Percentiles rank a stretch among this genome's conserved stretches.
Conservation (phyloP, 495 filamentous ascomycete genomes). For the Penicillium bialowiezense region DNA sequence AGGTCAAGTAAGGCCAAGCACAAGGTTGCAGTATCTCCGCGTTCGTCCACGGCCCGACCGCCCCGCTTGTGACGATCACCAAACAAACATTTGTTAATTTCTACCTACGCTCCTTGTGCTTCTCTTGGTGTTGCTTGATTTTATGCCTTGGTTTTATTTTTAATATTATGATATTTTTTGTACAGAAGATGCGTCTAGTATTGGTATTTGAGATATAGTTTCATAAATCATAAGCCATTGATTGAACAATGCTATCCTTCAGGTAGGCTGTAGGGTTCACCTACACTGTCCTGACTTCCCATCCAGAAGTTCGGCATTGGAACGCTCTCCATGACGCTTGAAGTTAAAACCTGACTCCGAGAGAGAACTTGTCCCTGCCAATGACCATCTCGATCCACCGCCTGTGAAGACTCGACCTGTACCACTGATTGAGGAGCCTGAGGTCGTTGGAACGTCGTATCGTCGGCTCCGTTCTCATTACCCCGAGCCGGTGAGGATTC, state of each 20-base stretch:
- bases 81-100: neutral
- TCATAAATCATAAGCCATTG: constrained; percentile 18
- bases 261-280: constrained; percentile 38
- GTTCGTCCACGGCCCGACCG: constrained; percentile 28
- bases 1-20: constrained; percentile 9
- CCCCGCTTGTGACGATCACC: constrained; percentile 21
- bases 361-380: constrained; percentile 25
- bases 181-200: too few species aligned
- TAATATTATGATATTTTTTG: too few species aligned
- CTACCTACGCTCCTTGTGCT: neutral
- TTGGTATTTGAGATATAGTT: neutral
- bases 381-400: constrained; percentile 28
- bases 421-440: constrained; percentile 28
- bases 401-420: constrained; percentile 46
- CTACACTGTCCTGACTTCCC: constrained; percentile 45
- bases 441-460: constrained; percentile 19
- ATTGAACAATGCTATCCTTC: constrained; percentile 15
- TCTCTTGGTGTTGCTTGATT: neutral
- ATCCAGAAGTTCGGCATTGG: constrained; percentile 40
- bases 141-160: neutral
- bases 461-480: constrained; percentile 7
- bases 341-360: constrained; percentile 41
- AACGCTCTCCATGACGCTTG: constrained; percentile 48
- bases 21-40: constrained; percentile 23
- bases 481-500: constrained; percentile 39